Conservation (phyloP, 768 basidiomycete species). For the Postia placenta region DNA sequence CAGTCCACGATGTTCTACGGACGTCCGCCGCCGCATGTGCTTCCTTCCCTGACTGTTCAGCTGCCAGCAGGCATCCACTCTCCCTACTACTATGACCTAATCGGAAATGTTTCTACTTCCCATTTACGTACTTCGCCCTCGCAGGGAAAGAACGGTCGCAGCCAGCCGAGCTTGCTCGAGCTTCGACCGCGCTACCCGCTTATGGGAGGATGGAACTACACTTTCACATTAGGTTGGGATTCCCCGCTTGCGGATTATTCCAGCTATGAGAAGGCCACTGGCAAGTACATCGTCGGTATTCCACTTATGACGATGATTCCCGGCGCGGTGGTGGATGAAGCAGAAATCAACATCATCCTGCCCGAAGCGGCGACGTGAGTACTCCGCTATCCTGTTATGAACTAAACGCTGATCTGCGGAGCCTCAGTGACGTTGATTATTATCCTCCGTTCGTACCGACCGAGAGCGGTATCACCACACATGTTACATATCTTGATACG, state of each 20-base stretch:
- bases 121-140: slow-evolving; percentile 55
- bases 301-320: slow-evolving; percentile 82
- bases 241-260: slow-evolving; percentile 73
- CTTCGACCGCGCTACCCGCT: slow-evolving; percentile 87
- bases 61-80: slow-evolving; percentile 80
- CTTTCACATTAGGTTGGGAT: slow-evolving; percentile 92
- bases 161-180: slow-evolving; percentile 66
- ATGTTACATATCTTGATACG: slow-evolving; percentile 89
- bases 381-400: not conserved
- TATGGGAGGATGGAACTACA: slow-evolving; percentile 96
- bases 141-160: slow-evolving; percentile 37
- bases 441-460: slow-evolving; percentile 73
- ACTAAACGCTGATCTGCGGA: slow-evolving; percentile 8
- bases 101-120: slow-evolving; percentile 97
- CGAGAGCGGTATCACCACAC: slow-evolving; percentile 53
- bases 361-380: slow-evolving; percentile 95
- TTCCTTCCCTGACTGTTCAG: slow-evolving; percentile 68
- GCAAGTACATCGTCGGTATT: slow-evolving; percentile 68
- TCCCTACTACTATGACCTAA: slow-evolving; percentile 85
- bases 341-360: slow-evolving; percentile 71
- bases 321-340: slow-evolving; percentile 76
- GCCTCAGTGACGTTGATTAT: slow-evolving; percentile 68
- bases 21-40: slow-evolving; percentile 58
- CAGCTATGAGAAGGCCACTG: slow-evolving; percentile 54
- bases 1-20: slow-evolving; percentile 72